A percentile compares a stretch with the other conserved stretches of the same genome.
Conservation (phyloP, 2,329 filamentous ascomycete genomes). For the Exophiala mesophila region DNA sequence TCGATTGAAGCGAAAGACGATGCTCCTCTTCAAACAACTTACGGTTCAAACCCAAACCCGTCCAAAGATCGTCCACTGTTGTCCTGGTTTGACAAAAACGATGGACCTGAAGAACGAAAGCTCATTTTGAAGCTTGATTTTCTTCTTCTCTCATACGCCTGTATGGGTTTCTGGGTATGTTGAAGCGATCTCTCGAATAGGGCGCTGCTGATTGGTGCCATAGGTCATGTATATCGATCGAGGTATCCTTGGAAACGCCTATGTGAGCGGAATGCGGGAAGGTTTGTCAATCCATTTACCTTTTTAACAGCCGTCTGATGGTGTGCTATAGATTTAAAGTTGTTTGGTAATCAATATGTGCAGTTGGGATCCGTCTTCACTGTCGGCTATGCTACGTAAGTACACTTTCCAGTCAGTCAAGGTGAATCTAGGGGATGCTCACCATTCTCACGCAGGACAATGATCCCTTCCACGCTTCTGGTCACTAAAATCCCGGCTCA, state of each 20-base stretch:
- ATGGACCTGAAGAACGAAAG: conserved; percentile 32
- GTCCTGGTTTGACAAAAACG: conserved; percentile 1
- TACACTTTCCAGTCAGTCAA: not conserved
- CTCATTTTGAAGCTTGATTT: conserved; percentile 48
- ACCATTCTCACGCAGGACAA: too few species aligned
- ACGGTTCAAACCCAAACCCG: not conserved
- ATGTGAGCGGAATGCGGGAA: conserved; percentile 34
- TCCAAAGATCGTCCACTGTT: not conserved
- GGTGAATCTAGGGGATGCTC: too few species aligned
- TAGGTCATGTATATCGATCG: conserved; percentile 35
- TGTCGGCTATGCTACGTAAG: conserved; percentile 12
- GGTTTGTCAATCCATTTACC: conserved; percentile 11
- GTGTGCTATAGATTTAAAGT: conserved; percentile 26
- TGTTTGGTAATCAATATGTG: conserved; percentile 31
- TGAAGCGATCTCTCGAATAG: too few species aligned
- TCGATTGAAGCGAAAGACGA: too few species aligned
- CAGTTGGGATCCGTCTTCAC: conserved; percentile 25
- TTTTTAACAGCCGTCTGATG: not conserved
- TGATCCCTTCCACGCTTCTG: conserved; percentile 8
- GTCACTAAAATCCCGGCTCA: conserved; percentile 5
- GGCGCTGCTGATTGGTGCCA: too few species aligned
- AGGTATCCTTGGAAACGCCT: conserved; percentile 45
- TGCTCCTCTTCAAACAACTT: too few species aligned
- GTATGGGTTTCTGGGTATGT: conserved; percentile 34
- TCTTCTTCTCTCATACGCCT: conserved; percentile 43